Conservation (phyloP, 1,139 yeast genomes). For the Citeromyces hawaiiensis region DNA sequence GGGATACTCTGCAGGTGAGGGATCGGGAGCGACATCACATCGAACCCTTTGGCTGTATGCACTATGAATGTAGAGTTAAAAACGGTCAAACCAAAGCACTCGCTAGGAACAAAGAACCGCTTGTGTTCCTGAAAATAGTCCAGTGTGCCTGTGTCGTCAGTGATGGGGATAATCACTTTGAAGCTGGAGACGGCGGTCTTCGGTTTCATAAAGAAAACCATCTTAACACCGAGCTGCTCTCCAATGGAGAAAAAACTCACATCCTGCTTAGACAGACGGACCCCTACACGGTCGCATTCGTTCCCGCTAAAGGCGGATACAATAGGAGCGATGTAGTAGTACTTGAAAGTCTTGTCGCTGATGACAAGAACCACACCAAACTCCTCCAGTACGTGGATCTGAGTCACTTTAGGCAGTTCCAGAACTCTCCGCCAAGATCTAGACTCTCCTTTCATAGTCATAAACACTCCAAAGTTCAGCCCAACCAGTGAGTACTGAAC, state of each 20-base stretch:
- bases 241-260: constrained; percentile 51
- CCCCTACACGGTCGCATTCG: constrained; percentile 15
- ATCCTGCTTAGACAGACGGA: constrained; percentile 19
- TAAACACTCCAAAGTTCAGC: not conserved
- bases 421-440: constrained; percentile 49
- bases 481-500: not conserved
- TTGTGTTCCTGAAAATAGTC: constrained; percentile 35
- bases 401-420: constrained; percentile 39
- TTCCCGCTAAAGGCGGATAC: constrained; percentile 9
- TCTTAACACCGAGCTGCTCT: constrained; percentile 34
- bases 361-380: constrained; percentile 47
- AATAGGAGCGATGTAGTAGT: constrained; percentile 38
- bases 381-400: constrained; percentile 45
- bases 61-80: constrained; percentile 54
- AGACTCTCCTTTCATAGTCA: constrained; percentile 7
- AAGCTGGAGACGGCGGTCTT: constrained; percentile 29
- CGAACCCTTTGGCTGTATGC: constrained; percentile 58
- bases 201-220: constrained; percentile 42
- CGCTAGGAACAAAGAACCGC: constrained; percentile 35
- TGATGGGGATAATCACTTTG: constrained; percentile 35
- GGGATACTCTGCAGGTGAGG: constrained; percentile 2
- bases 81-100: constrained; percentile 40
- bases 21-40: constrained; percentile 30
- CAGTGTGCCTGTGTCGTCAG: constrained; percentile 33
- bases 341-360: constrained; percentile 43